Base-by-base conservation (phyloP, 2,329 filamentous ascomycete genomes). In the Talaromyces marneffei region DNA sequence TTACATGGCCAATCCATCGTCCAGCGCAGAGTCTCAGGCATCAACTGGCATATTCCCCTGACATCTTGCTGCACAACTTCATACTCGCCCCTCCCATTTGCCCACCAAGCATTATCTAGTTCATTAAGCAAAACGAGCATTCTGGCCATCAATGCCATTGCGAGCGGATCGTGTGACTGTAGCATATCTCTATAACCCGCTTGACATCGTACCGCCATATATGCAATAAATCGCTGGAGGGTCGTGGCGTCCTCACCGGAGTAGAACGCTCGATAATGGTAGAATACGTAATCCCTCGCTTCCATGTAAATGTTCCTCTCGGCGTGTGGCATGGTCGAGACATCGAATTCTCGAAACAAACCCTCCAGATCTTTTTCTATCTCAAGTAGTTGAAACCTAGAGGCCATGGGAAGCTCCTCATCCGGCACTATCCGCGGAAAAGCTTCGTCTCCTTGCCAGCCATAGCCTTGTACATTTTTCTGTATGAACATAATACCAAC, bases 31-130 rank as follows among this genome's bases (percentile, higher is more conserved):
- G 33, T 20, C 7, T 31, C 9, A 8, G 55, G 55, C 55, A 57
- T 57, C 29, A 46, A 27, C 29, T 33, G 39, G 39, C 39, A 46
- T 10, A 57, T 57, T 5, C 55, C 55, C 42, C 55, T 42, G 35
- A 46, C 35, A 16, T 57, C 55, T 46, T 42, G 39, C 18, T 46
- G 25, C 55, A 57, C 55, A 29, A 57, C 55, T 25, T 57, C 55
- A 57, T 42, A 57, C 18, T 42, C 55, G 5, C 55, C 54, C 20
- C 18, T 40, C 37, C 39, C 55, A 46, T 46, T 57, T 39, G 39
- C 37, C 54, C 54, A 57, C 39, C 55, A 57, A 4, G 39, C 27
- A 57, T 46, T 23, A n/a, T 57, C 55, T 14, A 57, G 9, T 7
- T 23, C 55, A 2, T 46, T 23, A 12, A 57, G 44, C 44, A 27